phyloP scores from a whole-genome alignment of 352 stramenopile genomes.

The Globisporangium nunn region DNA sequence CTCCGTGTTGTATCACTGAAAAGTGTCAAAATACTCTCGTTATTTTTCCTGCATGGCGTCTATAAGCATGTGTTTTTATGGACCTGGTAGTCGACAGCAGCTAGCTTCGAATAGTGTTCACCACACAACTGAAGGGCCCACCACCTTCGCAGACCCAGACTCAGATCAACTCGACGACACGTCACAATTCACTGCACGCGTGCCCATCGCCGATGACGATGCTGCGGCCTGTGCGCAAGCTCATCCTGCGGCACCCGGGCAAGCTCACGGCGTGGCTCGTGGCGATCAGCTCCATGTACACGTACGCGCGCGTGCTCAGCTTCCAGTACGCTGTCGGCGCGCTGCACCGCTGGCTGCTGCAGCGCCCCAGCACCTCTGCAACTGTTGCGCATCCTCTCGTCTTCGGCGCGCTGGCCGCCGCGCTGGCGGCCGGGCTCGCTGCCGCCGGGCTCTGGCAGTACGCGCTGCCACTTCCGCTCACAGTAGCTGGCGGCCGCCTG shows the following conservation, averaged over 20 bases:
- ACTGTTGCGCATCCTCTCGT: constrained; percentile 41
- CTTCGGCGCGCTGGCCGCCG: constrained; percentile 28
- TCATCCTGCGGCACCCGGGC: constrained; percentile 51
- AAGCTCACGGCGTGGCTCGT: constrained; percentile 43
- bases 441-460: constrained; percentile 47
- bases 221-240: constrained; percentile 36
- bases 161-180: not conserved
- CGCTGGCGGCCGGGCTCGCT: constrained; percentile 31
- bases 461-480: constrained; percentile 57
- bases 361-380: constrained; percentile 50
- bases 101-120: too few species aligned
- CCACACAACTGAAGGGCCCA: too few species aligned
- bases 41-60: too few species aligned
- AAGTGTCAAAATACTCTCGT: too few species aligned
- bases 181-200: too few species aligned
- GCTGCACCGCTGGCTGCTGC: constrained; percentile 39
- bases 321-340: constrained; percentile 43
- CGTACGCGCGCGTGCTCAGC: constrained; percentile 57
- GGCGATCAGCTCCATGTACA: constrained; percentile 54
- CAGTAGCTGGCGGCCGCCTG: constrained; percentile 30
- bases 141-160: not conserved
- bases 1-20: too few species aligned
- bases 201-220: not conserved
- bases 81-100: too few species aligned
- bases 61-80: too few species aligned